Base-by-base conservation (phyloP, 2,329 filamentous ascomycete species). In the Neofusicoccum sp. region DNA sequence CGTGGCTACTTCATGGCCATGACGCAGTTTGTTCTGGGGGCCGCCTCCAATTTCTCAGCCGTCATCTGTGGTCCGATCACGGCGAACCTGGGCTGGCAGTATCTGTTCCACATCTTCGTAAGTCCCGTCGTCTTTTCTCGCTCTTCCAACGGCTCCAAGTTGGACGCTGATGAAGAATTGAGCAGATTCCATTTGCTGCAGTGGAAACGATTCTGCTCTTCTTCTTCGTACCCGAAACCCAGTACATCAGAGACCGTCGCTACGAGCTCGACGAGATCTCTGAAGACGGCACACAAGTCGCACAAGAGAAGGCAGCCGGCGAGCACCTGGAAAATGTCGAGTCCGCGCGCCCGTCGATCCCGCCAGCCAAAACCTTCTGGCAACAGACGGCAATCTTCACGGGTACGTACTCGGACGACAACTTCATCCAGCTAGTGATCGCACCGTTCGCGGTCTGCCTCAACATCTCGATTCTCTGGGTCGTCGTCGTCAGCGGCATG, bases 181-280 rank as follows among this genome's bases (percentile, higher is more conserved):
- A 66, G 22, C 28, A 56, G 52, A 56, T 56, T n/a, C 52, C 37
- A 7, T 56, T 56, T 64, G 78, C 80, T 14, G 80, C 78, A 1
- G 65, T 79, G 2, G 71, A 83, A 56, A 71, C 79, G 16, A 66
- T 81, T 12, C 69, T 80, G 2, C 76, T 83, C 16, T 70, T 81
- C 61, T 73, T 84, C 49, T 79, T 84, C 62, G 81, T 83, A 3
- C 82, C 81, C 0, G 82, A 84, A 67, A 84, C 83, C 14, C 77
- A 78, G 1, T 85, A 82, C 70, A 74, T 73, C 61, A 74, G 81
- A 62, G 74, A 76, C 52, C 73, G 71, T 43, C 68, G 67, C 29
- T 70, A 69, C 52, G 49, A 67, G 12, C 45, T 54, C 37, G 49
- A 62, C 63, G 41, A 64, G 14, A 41, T 56, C 37, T 43, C 50